Conservation (phyloP, 1,284 basidiomycete genomes). For the Meripilus lineatus region DNA sequence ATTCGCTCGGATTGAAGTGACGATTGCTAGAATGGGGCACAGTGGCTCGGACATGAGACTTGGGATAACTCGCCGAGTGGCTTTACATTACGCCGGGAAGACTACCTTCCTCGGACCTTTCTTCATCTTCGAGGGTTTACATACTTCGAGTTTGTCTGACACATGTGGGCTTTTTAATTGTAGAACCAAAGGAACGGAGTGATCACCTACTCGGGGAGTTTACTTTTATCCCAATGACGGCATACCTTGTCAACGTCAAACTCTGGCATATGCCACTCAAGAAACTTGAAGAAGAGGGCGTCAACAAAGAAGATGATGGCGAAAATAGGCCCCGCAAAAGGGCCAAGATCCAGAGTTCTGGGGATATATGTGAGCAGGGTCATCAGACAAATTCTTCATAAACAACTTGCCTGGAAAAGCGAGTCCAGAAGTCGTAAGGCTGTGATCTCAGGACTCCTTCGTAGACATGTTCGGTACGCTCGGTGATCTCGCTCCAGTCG, state of each 20-base stretch:
- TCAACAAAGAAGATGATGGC: conserved; percentile 77
- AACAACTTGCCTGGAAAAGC: conserved; percentile 58
- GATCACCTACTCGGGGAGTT: too few species aligned
- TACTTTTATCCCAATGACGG: neutral
- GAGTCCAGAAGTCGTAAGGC: conserved; percentile 62
- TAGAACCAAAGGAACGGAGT: too few species aligned
- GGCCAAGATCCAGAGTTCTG: conserved; percentile 69
- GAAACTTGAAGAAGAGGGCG: conserved; percentile 70
- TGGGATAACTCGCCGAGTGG: too few species aligned
- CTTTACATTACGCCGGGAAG: too few species aligned
- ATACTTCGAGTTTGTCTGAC: too few species aligned
- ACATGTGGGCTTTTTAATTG: too few species aligned
- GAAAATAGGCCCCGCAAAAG: conserved; percentile 74
- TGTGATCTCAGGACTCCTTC: conserved; percentile 54
- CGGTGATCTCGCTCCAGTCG: conserved; percentile 80
- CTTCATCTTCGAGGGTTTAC: too few species aligned
- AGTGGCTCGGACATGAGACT: too few species aligned
- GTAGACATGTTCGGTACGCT: conserved; percentile 84
- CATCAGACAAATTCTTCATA: neutral
- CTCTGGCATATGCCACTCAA: conserved; percentile 75
- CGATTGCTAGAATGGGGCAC: too few species aligned
- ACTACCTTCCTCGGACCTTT: too few species aligned
- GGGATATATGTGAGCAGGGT: conserved; percentile 3
- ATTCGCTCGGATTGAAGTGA: too few species aligned
- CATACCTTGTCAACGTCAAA: conserved; percentile 66